A percentile compares a stretch with the other conserved stretches of the same genome.
phyloP scores from a whole-genome alignment of 169 alveolate species.

The Perkinsus olseni region DNA sequence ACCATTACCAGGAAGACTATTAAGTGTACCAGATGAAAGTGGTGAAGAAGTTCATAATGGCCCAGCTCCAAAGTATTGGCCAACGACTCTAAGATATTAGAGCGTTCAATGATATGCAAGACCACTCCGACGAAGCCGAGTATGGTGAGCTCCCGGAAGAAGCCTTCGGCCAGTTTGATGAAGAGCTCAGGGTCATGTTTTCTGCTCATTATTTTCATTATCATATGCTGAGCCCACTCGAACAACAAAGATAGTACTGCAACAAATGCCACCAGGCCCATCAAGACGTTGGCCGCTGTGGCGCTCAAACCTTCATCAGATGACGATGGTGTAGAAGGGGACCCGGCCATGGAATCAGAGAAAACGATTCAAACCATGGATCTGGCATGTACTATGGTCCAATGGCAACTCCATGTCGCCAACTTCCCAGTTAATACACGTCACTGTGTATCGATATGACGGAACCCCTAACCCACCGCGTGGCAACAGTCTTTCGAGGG shows the following conservation, averaged over 20 bases:
- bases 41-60: not conserved
- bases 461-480: no score
- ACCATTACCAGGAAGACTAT: not conserved
- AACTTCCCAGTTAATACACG: no score
- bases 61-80: not conserved
- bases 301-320: not conserved
- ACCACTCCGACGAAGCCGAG: not conserved
- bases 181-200: not conserved
- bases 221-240: not conserved
- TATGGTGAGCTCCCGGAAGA: not conserved
- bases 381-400: no score
- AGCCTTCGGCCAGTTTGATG: not conserved
- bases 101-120: not conserved
- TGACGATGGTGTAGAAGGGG: not conserved
- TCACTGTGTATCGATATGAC: no score
- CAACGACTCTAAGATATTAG: not conserved
- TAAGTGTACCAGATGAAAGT: not conserved
- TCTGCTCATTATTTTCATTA: not conserved
- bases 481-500: no score
- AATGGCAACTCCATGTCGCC: no score
- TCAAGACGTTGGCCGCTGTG: not conserved
- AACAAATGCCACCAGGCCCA: not conserved
- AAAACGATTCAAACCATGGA: no score
- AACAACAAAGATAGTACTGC: not conserved
- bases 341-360: no score